Evolutionary conservation across 495 filamentous ascomycete species (phyloP).

Genomic region (Trichoderma reesei): DNA sequence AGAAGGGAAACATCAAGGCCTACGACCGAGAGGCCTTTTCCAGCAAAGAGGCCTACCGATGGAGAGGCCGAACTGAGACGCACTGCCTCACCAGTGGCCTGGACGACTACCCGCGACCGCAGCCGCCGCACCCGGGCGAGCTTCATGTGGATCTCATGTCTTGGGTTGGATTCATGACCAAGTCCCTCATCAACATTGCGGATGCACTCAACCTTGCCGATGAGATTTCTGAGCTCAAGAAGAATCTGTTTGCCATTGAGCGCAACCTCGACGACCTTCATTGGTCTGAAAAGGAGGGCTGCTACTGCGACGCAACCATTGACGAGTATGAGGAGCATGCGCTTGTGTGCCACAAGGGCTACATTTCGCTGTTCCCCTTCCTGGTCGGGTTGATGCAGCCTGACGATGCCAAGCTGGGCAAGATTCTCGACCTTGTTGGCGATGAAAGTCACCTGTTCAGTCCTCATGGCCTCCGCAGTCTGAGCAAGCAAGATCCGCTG

Average conservation of each 20-base stretch:
- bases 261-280: conserved; percentile 90
- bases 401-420: conserved; percentile 61
- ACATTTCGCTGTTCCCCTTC: conserved; percentile 91
- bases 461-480: conserved; percentile 70
- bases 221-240: conserved; percentile 62
- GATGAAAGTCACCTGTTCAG: conserved; percentile 84
- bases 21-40: conserved; percentile 86
- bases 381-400: conserved; percentile 63
- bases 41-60: conserved; percentile 83
- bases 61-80: conserved; percentile 79
- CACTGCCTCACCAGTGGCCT: conserved; percentile 89
- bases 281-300: conserved; percentile 69
- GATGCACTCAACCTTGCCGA: conserved; percentile 58
- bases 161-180: conserved; percentile 94
- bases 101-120: conserved; percentile 90
- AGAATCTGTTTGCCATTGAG: conserved; percentile 65
- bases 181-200: conserved; percentile 69
- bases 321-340: conserved; percentile 88
- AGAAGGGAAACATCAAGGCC: conserved; percentile 77
- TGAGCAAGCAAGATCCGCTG: conserved; percentile 73
- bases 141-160: conserved; percentile 90
- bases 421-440: conserved; percentile 63
- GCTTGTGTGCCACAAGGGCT: conserved; percentile 92
- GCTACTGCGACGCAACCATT: conserved; percentile 91
- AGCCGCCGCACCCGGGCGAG: conserved; percentile 96